These are phyloP conservation scores for Phyllosticta paracitricarpa DNA, from an alignment of 2,329 filamentous ascomycete species.

Conservation along the genomic window DNA sequence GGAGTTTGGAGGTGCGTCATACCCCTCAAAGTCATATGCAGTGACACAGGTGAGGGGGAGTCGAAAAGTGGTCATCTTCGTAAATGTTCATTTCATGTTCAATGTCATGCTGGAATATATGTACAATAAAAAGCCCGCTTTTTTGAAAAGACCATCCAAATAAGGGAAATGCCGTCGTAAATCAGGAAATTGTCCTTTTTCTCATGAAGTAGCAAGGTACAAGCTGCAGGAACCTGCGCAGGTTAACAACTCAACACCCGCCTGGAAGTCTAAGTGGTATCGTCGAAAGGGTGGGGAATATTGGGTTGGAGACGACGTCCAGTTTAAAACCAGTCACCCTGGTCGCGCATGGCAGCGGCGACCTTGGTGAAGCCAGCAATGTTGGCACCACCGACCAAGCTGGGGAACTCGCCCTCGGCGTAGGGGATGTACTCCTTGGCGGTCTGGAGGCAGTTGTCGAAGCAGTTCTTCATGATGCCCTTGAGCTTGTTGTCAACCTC, in stretches of 20 bases:
- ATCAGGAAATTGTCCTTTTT: background rate
- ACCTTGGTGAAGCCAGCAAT: conserved; percentile 98
- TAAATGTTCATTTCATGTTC: conserved; percentile 1
- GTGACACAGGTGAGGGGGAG: too few species aligned
- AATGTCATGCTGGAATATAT: conserved; percentile 4
- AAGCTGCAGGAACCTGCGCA: background rate
- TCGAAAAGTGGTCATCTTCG: background rate
- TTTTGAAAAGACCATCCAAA: background rate
- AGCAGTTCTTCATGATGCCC: conserved; percentile 89
- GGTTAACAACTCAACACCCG: background rate
- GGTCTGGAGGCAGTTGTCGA: conserved; percentile 78
- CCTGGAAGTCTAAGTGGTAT: background rate
- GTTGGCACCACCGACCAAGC: conserved; percentile 85
- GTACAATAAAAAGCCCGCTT: conserved; percentile 1
- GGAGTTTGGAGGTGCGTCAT: background rate
- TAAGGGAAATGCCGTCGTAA: background rate
- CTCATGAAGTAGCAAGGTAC: background rate
- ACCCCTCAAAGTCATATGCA: too few species aligned
- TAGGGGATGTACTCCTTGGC: conserved; percentile 78
- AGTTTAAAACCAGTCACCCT: conserved; percentile 78
- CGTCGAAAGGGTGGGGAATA: background rate
- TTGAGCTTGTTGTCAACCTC: conserved; percentile 88
- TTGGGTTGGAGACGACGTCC: background rate
- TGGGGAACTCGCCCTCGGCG: conserved; percentile 75
- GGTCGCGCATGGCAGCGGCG: conserved; percentile 84